Conservation (phyloP, 768 basidiomycete genomes). For the Lactarius psammicola region DNA sequence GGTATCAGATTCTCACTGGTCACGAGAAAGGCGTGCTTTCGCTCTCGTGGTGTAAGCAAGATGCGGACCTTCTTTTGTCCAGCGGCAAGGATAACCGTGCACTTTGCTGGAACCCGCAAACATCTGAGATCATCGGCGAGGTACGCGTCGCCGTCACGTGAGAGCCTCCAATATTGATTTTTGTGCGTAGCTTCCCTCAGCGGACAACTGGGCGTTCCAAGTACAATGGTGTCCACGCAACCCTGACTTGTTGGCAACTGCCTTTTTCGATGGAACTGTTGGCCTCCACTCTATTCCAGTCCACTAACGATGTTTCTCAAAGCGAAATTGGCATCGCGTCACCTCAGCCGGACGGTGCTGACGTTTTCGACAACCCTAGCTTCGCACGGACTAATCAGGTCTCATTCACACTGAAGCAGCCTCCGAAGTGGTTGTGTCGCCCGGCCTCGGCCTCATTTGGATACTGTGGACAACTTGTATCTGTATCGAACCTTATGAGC, state of each 20-base stretch:
- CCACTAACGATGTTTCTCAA: slow-evolving; percentile 56
- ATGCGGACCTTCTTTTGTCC: slow-evolving; percentile 86
- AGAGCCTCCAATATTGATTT: background rate
- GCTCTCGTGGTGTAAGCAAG: slow-evolving; percentile 94
- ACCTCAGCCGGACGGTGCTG: slow-evolving; percentile 57
- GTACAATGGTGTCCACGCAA: slow-evolving; percentile 93
- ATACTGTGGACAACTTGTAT: slow-evolving; percentile 85
- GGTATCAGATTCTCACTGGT: slow-evolving; percentile 80
- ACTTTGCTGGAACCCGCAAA: slow-evolving; percentile 94
- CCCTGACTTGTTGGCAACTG: slow-evolving; percentile 85
- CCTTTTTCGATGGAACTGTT: slow-evolving; percentile 94
- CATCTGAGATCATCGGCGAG: slow-evolving; percentile 87
- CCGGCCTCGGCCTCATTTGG: slow-evolving; percentile 83
- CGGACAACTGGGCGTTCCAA: slow-evolving; percentile 97
- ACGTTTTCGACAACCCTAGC: slow-evolving; percentile 73
- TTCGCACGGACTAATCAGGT: slow-evolving; percentile 50
- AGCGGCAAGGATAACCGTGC: slow-evolving; percentile 97
- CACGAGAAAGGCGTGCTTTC: slow-evolving; percentile 97
- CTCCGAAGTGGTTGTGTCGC: slow-evolving; percentile 95
- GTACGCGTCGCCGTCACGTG: slow-evolving; percentile 42
- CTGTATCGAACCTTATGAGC: slow-evolving; percentile 68
- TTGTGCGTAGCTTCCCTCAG: slow-evolving; percentile 71
- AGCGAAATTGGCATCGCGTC: slow-evolving; percentile 41
- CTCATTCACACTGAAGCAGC: slow-evolving; percentile 84
- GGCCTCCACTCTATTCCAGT: slow-evolving; percentile 91